Percentiles rank a stretch among this genome's conserved stretches.
These are phyloP conservation scores for Penicillium fimorum DNA, from an alignment of 495 filamentous ascomycete species.

Conservation along the genomic window DNA sequence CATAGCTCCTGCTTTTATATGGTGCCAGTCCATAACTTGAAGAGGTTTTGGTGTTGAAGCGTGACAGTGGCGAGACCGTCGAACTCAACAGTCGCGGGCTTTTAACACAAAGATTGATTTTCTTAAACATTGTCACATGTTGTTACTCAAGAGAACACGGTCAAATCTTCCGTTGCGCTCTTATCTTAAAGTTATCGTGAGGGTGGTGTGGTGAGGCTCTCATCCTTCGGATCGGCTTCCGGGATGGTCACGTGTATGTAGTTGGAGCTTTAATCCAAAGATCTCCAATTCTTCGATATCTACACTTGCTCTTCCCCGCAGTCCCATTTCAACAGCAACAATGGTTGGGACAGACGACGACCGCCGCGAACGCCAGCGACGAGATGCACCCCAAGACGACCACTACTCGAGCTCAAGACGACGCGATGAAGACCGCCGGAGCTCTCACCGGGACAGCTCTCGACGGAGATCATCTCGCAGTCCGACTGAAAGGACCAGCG, in stretches of 20 bases:
- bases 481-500: conserved; percentile 10
- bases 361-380: conserved; percentile 20
- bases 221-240: conserved; percentile 1
- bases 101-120: conserved; percentile 21
- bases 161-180: conserved; percentile 16
- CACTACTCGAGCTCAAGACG: conserved; percentile 30
- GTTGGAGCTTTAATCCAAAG: conserved; percentile 14
- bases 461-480: conserved; percentile 28
- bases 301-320: neutral
- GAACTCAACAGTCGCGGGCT: conserved; percentile 33
- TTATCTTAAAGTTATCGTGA: conserved; percentile 3
- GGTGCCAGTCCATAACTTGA: conserved; percentile 1
- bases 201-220: neutral
- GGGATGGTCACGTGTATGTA: conserved; percentile 27
- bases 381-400: conserved; percentile 22
- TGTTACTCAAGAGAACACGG: conserved; percentile 22
- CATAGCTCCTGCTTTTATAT: conserved; percentile 27
- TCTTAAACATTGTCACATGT: conserved; percentile 47
- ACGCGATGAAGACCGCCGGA: conserved; percentile 30
- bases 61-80: conserved; percentile 20
- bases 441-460: conserved; percentile 31
- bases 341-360: conserved; percentile 30
- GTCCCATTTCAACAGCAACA: neutral
- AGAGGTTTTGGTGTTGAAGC: neutral
- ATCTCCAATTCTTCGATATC: conserved; percentile 3